A percentile compares a stretch with the other conserved stretches of the same genome.
Conservation (phyloP, 441 rosid genomes). For the Gossypium davidsonii region DNA sequence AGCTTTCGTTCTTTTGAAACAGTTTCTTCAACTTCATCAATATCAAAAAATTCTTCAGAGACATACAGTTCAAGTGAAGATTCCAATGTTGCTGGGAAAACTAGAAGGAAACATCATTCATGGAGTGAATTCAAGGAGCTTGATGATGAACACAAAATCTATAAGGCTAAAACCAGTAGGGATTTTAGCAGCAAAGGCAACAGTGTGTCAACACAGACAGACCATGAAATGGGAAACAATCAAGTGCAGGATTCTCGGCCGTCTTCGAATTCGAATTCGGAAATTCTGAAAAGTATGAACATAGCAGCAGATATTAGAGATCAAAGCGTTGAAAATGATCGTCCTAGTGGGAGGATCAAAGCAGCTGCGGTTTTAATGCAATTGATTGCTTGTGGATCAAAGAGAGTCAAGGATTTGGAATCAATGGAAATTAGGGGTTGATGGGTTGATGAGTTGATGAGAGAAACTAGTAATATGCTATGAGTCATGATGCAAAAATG, state of each 20-base stretch:
- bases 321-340: constrained; percentile 19
- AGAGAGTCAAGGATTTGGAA: not conserved
- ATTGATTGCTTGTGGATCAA: constrained; percentile 37
- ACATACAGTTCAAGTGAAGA: constrained; percentile 26
- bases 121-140: constrained; percentile 26
- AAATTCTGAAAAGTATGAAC: constrained; percentile 7
- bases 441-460: not conserved
- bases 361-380: constrained; percentile 34
- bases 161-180: constrained; percentile 19
- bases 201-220: constrained; percentile 44
- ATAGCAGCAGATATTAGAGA: constrained; percentile 28
- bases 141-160: constrained; percentile 29
- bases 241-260: constrained; percentile 21
- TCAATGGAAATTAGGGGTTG: not conserved
- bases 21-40: constrained; percentile 24
- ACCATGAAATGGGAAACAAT: not conserved
- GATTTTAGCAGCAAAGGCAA: constrained; percentile 19
- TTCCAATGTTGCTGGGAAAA: constrained; percentile 8
- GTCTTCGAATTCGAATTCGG: constrained; percentile 20
- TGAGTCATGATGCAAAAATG: constrained; percentile 26
- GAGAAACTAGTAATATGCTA: constrained; percentile 3
- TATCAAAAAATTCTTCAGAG: constrained; percentile 27
- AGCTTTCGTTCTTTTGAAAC: constrained; percentile 33
- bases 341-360: constrained; percentile 36
- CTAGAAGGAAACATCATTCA: constrained; percentile 28